Base-by-base conservation (phyloP, 306 rosid species). In the Delonix regia region DNA sequence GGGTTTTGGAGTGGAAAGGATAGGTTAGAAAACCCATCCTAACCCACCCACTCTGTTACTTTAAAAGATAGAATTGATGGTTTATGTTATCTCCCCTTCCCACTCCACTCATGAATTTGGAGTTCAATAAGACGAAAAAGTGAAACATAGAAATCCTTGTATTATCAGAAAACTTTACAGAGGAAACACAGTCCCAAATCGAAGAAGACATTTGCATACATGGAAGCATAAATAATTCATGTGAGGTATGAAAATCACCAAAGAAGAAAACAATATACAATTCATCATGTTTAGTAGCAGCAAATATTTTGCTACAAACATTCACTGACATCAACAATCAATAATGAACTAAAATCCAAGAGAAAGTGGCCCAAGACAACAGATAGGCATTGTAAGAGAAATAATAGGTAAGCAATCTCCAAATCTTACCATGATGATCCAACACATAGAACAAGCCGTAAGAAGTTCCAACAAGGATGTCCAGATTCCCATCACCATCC, bases 401-500 rank as follows among this genome's bases (percentile, higher is more conserved):
- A 60, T 55, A 64, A 16, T 36, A 44, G 42, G 68, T 18, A 65
- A 33, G 71, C 57, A 80, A 56, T 68, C 21, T 45, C 42, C 22
- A 48, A 24, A 73, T 19, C 75, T 89, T 88, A 95, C 99, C 99
- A 24, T 81, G 89, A 90, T 95, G 99, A 79, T 93, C 99, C 90
- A 93, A 81, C 89, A 85, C 92, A 85, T 95, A 95, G 88, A 95
- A 88, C 84, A 95, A 85, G 69, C 99, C 99, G 81, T 57, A 95
- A 52, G 99, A 88, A 73, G 99, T 95, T 64, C 99, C 99, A 68
- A 95, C 91, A 76, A 95, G 94, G 85, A 95, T 90, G 81, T 95
- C 99, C 84, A 95, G 78, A 83, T 88, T 86, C 49, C 99, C 99
- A 83, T 95, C 99, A 72, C 98, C 99, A 86, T 95, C 99, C 87